These are phyloP conservation scores for Xylariales sp. DNA, from an alignment of 2,329 filamentous ascomycete species.

Conservation along the genomic window DNA sequence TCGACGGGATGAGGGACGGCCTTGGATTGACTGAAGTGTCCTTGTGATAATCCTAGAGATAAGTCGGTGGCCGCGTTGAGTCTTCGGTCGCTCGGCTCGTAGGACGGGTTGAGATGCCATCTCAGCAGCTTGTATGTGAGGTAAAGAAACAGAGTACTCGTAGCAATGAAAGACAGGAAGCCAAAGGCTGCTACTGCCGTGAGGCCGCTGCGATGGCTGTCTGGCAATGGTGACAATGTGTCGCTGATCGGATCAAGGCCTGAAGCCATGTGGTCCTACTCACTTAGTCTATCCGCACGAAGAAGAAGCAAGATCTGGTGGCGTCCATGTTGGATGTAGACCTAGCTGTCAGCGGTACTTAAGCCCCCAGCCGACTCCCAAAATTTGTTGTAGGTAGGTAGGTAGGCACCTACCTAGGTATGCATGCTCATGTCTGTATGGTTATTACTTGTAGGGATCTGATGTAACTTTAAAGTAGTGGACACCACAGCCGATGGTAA, in stretches of 20 bases:
- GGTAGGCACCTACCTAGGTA: too few relatives aligned
- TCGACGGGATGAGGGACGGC: neutral
- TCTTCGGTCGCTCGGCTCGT: neutral
- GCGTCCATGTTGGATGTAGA: neutral
- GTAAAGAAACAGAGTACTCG: constrained; percentile 9
- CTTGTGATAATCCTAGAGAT: constrained; percentile 3
- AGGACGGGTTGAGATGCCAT: constrained; percentile 15
- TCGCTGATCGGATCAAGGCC: constrained; percentile 1
- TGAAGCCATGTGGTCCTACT: constrained; percentile 1
- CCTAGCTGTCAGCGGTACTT: too few relatives aligned
- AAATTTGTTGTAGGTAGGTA: too few relatives aligned
- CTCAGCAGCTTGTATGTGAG: constrained; percentile 10
- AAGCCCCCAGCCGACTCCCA: too few relatives aligned
- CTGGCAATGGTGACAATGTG: constrained; percentile 3
- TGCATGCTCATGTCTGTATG: too few relatives aligned
- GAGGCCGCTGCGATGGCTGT: constrained; percentile 9
- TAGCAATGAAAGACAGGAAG: constrained; percentile 9
- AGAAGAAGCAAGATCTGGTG: neutral
- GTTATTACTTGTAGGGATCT: too few relatives aligned
- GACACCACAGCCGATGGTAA: too few relatives aligned
- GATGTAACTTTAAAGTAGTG: too few relatives aligned
- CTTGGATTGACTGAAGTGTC: constrained; percentile 4
- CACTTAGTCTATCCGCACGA: neutral
- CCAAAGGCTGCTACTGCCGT: constrained; percentile 12
- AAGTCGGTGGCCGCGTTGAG: constrained; percentile 1